Evolutionary conservation across 148 eudicot species (phyloP).

Genomic region (Selenicereus undatus): DNA sequence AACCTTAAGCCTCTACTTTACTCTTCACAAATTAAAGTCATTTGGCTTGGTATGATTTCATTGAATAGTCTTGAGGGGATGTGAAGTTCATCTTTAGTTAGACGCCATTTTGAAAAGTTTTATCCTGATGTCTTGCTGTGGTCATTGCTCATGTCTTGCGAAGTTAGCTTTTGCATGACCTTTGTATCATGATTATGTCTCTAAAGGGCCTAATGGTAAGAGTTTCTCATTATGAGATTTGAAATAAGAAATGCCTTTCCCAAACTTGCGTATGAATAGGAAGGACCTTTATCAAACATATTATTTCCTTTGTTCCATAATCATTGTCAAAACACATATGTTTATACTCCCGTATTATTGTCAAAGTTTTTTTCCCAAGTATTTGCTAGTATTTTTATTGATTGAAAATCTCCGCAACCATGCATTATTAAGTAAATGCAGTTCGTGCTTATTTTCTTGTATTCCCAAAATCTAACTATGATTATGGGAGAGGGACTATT

Average conservation of each 20-base stretch:
- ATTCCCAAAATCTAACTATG: too few species aligned
- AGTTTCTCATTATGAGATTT: not conserved
- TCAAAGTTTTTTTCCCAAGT: too few species aligned
- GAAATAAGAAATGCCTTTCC: not conserved
- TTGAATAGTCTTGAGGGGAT: not conserved
- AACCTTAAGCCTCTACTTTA: not conserved
- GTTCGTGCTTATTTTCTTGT: too few species aligned
- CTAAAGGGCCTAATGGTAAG: not conserved
- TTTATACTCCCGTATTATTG: too few species aligned
- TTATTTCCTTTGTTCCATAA: too few species aligned
- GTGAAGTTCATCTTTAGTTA: not conserved
- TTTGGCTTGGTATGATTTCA: not conserved
- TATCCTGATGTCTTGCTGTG: not conserved
- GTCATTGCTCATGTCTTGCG: not conserved
- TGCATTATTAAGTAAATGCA: too few species aligned
- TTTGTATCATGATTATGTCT: not conserved
- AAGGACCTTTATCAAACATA: not conserved
- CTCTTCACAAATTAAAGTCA: not conserved
- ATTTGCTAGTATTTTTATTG: too few species aligned
- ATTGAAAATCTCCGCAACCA: too few species aligned
- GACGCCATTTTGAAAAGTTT: not conserved
- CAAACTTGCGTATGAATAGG: not conserved
- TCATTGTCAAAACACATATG: too few species aligned
- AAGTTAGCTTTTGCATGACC: not conserved
- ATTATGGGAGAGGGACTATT: too few species aligned